phyloP scores from a whole-genome alignment of 1,139 yeast species.

The Spencermartinsiella ligniputridi region DNA sequence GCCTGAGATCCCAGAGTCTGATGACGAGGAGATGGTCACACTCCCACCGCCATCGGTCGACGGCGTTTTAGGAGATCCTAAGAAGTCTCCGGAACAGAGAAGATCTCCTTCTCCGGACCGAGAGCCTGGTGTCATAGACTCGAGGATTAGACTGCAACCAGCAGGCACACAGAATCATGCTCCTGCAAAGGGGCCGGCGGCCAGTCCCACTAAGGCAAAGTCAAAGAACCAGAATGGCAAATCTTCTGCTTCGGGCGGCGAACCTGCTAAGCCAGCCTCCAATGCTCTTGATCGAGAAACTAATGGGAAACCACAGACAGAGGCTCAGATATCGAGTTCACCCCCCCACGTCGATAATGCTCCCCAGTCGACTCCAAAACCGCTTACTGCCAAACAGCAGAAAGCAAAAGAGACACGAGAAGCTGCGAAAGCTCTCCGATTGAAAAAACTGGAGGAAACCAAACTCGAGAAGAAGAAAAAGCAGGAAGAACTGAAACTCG shows the following conservation, averaged over 20 bases:
- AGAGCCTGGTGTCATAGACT: background rate
- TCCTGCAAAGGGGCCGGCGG: too few relatives aligned
- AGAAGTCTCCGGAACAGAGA: constrained; percentile 1
- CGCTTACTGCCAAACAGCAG: constrained; percentile 1
- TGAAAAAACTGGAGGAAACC: background rate
- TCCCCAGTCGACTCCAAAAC: constrained; percentile 1
- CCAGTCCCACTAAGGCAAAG: too few relatives aligned
- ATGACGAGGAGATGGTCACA: background rate
- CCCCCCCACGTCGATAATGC: too few relatives aligned
- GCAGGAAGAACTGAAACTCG: background rate
- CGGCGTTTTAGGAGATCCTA: background rate
- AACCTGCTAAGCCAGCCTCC: too few relatives aligned
- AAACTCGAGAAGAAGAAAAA: background rate
- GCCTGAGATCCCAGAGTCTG: constrained; percentile 3
- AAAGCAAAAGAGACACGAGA: constrained; percentile 2
- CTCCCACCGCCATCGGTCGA: background rate
- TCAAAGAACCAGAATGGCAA: too few relatives aligned
- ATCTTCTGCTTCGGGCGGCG: too few relatives aligned
- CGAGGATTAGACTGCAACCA: background rate
- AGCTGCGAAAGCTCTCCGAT: background rate
- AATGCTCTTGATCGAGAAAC: too few relatives aligned
- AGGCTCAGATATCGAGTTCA: too few relatives aligned
- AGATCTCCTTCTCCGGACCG: background rate
- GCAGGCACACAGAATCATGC: background rate
- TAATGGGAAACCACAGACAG: too few relatives aligned